Evolutionary conservation across 495 filamentous ascomycete species (phyloP), one percentile per base, ranked within the genome.

Genomic region (Hyaloscypha finlandica): DNA sequence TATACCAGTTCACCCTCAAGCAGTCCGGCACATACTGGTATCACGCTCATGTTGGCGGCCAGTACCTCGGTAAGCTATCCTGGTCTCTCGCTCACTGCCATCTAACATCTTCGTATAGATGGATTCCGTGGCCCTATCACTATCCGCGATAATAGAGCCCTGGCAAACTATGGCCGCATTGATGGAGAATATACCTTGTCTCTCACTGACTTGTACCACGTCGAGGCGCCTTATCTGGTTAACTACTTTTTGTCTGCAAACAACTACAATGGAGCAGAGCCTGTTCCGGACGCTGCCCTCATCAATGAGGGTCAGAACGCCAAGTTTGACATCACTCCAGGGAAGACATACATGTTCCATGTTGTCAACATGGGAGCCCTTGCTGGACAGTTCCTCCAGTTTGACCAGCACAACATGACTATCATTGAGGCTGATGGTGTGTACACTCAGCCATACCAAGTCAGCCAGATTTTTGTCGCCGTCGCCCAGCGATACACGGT

Each of bases 271-370:
- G 42, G 48, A 3, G 83, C 82, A 2, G 82, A 82, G 32, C 89
- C 88, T 0, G 76, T 91, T 5, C 89, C 90, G 0, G 75, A 92
- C 58, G 78, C 86, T 1, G 85, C 86, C 0, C 71, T 93, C 31
- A 85, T 93, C 74, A 93, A 94, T 67, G 92, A 91, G 35, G 81
- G 80, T 0, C 69, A 80, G 68, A 81, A 87, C 66, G 70, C 79
- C 9, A 84, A 77, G 22, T 66, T 92, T n/a, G 51, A 77, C 2
- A 81, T 92, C 0, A 66, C 85, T 58, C 85, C 92, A 0, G 86
- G 86, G 9, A 92, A 88, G 71, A 95, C 90, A 0, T 96, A 96
- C 66, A 77, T 93, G 16, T 81, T 96, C 71, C 87, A 88, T 12
- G 80, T 94, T 65, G 77, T 92, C 71, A 93, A 93, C 73, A 39